Conservation (phyloP, 179 eudicot species). For the Silene noctiflora region DNA sequence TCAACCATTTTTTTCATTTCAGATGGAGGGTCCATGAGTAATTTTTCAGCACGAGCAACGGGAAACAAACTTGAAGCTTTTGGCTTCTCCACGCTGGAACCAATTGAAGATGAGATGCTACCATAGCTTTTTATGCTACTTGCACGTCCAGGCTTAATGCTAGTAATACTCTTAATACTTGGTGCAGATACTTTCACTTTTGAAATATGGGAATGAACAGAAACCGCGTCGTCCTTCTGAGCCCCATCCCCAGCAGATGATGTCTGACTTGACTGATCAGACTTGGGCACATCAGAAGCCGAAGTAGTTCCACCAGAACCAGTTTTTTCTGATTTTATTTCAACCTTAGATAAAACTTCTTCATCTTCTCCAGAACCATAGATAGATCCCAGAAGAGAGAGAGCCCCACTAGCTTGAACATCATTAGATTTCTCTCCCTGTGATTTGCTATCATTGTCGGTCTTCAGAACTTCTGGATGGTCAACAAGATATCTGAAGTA, state of each 20-base stretch:
- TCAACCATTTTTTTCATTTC: slow-evolving; percentile 66
- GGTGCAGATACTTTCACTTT: slow-evolving; percentile 40
- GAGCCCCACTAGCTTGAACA: slow-evolving; percentile 53
- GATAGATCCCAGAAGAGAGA: slow-evolving; percentile 81
- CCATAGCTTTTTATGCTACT: slow-evolving; percentile 37
- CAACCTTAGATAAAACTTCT: slow-evolving; percentile 43
- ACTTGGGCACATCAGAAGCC: slow-evolving; percentile 29
- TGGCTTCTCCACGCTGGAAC: slow-evolving; percentile 35
- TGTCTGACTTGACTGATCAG: slow-evolving; percentile 28
- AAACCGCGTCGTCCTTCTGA: slow-evolving; percentile 37
- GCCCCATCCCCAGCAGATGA: slow-evolving; percentile 18
- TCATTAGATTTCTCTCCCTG: slow-evolving; percentile 32
- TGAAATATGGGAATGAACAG: slow-evolving; percentile 32
- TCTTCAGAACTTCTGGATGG: slow-evolving; percentile 60
- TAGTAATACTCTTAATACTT: slow-evolving; percentile 36
- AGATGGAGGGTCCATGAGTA: slow-evolving; percentile 71
- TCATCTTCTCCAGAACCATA: slow-evolving; percentile 93
- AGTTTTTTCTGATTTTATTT: slow-evolving; percentile 28
- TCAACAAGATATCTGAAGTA: slow-evolving; percentile 91
- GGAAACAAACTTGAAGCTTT: slow-evolving; percentile 35
- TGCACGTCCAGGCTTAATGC: slow-evolving; percentile 40
- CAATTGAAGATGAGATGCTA: slow-evolving; percentile 24
- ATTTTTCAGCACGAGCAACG: slow-evolving; percentile 38
- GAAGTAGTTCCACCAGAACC: slow-evolving; percentile 30
- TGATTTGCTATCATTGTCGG: slow-evolving; percentile 46